Percentiles rank a stretch among this genome's conserved stretches.
Evolutionary conservation across 1,284 basidiomycete genomes (phyloP).

Genomic region (Malassezia furfur): DNA sequence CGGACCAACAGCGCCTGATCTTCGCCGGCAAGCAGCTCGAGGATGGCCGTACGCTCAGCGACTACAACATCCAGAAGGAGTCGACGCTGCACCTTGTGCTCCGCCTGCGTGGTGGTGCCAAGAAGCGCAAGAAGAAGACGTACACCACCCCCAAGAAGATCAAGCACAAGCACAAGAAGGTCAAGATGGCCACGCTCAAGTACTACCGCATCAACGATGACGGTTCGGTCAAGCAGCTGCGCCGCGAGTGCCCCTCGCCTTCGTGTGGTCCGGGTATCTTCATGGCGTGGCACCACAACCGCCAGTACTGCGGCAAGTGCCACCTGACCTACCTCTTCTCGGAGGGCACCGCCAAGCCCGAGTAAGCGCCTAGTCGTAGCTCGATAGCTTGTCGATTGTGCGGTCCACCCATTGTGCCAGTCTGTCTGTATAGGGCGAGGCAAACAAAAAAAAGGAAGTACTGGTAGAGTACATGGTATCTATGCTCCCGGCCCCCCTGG

Average conservation of each 20-base stretch:
- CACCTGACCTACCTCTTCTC: slow-evolving; percentile 48
- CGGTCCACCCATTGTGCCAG: too few relatives aligned
- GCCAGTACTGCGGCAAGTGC: slow-evolving; percentile 49
- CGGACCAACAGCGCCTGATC: slow-evolving; percentile 94
- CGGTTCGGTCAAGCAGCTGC: slow-evolving; percentile 97
- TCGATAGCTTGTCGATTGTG: background rate
- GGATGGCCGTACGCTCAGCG: slow-evolving; percentile 51
- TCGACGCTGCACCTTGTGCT: slow-evolving; percentile 44
- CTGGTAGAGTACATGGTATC: background rate
- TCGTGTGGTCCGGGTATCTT: slow-evolving; percentile 47
- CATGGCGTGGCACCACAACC: slow-evolving; percentile 47
- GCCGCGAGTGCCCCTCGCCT: slow-evolving; percentile 75
- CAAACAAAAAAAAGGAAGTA: background rate
- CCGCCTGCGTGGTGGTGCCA: slow-evolving; percentile 80
- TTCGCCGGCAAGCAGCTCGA: slow-evolving; percentile 93
- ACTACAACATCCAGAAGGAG: slow-evolving; percentile 72
- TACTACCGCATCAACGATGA: slow-evolving; percentile 99
- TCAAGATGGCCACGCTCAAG: slow-evolving; percentile 97
- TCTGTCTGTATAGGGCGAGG: too few relatives aligned
- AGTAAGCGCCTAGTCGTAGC: slow-evolving; percentile 6
- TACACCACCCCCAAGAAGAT: slow-evolving; percentile 98
- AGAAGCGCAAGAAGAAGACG: slow-evolving; percentile 99
- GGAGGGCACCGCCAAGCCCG: slow-evolving; percentile 32
- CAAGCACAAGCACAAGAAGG: slow-evolving; percentile 99
- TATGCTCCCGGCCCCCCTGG: background rate